These are phyloP conservation scores for Craspedostauros australis DNA, from an alignment of 108 stramenopile species.

Conservation along the genomic window DNA sequence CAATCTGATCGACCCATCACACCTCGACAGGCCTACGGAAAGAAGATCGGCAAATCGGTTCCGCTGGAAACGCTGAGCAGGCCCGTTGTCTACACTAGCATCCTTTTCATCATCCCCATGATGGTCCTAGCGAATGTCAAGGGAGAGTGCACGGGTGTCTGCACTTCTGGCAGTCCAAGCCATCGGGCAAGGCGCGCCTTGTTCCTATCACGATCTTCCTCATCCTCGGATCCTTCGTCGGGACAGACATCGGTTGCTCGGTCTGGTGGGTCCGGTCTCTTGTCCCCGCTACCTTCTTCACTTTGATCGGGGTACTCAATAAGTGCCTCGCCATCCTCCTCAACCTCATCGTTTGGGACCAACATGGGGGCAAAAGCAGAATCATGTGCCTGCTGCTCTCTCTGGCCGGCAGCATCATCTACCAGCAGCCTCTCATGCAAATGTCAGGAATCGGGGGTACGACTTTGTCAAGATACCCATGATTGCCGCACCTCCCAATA, in stretches of 20 bases:
- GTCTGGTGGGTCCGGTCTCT: slow-evolving; percentile 81
- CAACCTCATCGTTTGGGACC: slow-evolving; percentile 85
- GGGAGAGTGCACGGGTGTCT: slow-evolving; percentile 48
- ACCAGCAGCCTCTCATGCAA: slow-evolving; percentile 86
- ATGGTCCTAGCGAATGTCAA: slow-evolving; percentile 62
- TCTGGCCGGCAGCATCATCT: slow-evolving; percentile 75
- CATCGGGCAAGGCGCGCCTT: slow-evolving; percentile 12
- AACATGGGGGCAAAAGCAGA: slow-evolving; percentile 79
- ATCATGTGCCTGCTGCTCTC: slow-evolving; percentile 71
- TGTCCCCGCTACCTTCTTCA: slow-evolving; percentile 76
- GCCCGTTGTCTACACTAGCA: slow-evolving; percentile 86
- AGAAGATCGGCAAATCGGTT: slow-evolving; percentile 71
- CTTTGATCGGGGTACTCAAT: slow-evolving; percentile 85
- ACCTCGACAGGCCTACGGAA: slow-evolving; percentile 70
- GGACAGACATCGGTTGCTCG: slow-evolving; percentile 85
- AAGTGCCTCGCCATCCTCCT: slow-evolving; percentile 85
- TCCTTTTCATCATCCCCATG: slow-evolving; percentile 77
- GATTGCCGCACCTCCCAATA: too few species aligned
- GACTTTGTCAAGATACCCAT: too few species aligned
- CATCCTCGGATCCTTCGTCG: slow-evolving; percentile 63
- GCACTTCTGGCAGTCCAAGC: slow-evolving; percentile 15
- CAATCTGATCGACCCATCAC: too few species aligned
- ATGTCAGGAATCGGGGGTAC: too few species aligned
- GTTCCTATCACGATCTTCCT: slow-evolving; percentile 43
- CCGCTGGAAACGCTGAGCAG: slow-evolving; percentile 74